phyloP scores from a whole-genome alignment of 176 grass and related monocot genomes.

The Paspalum vaginatum region DNA sequence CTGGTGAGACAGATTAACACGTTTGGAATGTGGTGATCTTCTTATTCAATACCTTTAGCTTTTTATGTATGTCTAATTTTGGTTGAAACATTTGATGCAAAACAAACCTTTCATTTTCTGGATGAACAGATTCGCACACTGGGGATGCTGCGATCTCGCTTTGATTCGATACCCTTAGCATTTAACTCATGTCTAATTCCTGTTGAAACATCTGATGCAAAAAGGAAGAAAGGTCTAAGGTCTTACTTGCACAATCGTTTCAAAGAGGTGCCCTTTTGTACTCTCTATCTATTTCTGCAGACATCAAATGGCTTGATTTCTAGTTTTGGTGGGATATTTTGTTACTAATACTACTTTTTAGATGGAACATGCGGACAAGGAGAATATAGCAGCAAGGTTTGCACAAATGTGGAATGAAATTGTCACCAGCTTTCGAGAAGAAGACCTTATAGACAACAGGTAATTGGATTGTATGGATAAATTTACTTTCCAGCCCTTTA shows the following conservation, averaged over 20 bases:
- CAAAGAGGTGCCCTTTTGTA: conserved; percentile 57
- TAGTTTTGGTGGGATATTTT: conserved; percentile 39
- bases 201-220: conserved; percentile 59
- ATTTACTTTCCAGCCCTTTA: conserved; percentile 15
- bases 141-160: conserved; percentile 86
- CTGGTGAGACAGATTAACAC: conserved; percentile 63
- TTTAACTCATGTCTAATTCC: conserved; percentile 83
- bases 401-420: conserved; percentile 98
- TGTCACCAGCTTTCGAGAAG: conserved; percentile 80
- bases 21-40: conserved; percentile 58
- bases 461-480: conserved; percentile 30
- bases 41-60: conserved; percentile 60
- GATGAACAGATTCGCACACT: conserved; percentile 84
- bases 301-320: conserved; percentile 32
- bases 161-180: conserved; percentile 74
- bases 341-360: conserved; percentile 33
- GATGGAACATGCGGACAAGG: conserved; percentile 59
- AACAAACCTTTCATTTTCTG: conserved; percentile 42
- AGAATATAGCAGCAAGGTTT: conserved; percentile 77
- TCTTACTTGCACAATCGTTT: conserved; percentile 73
- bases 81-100: conserved; percentile 51
- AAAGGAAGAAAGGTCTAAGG: conserved; percentile 73
- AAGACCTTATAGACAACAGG: conserved; percentile 94
- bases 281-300: conserved; percentile 27
- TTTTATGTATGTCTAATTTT: conserved; percentile 68